Evolutionary conservation across 148 eudicot species (phyloP), one percentile per base, ranked within the genome.

Genomic region (Selenicereus undatus): DNA sequence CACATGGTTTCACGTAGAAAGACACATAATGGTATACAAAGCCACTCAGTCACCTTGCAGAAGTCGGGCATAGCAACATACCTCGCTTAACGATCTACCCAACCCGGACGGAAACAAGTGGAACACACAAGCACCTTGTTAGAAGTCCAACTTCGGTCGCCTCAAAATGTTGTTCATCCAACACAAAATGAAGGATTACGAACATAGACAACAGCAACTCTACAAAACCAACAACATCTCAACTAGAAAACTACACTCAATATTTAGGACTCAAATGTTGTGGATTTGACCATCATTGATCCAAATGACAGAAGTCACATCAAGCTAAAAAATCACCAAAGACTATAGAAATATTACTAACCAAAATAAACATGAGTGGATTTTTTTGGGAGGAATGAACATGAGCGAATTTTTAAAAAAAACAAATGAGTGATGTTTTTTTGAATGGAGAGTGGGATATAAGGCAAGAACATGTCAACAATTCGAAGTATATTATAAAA

Each of bases 31-130:
- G 45, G 77, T 5, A 24, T 22, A 76, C 21, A n/a, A 5, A 39
- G 50, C 12, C 1, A 64, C 50, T 35, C 13, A 62, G 73, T 71
- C 71, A 95, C 98, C 97, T 95, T 71, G 78, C 60, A 76, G 87
- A 83, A 69, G 91, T 91, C n/a, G 98, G 98, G 72, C 90, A 87
- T 72, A 95, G 52, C 68, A 88, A 80, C 9, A 87, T 83, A 54
- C 94, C 98, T 85, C 88, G 94, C 90, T 95, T 91, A 78, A 75
- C 79, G 79, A 95, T 88, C 92, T 93, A 91, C 66, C 98, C 98
- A 48, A n/a, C n/a, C n/a, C n/a, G n/a, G n/a, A n/a, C n/a, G n/a
- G n/a, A n/a, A n/a, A n/a, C n/a, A n/a, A n/a, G n/a, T n/a, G n/a
- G n/a, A n/a, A n/a, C n/a, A n/a, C n/a, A n/a, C n/a, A n/a, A n/a